Base-by-base conservation (phyloP, 2,329 filamentous ascomycete genomes). In the Hymenotorrendiella dingleyae region DNA sequence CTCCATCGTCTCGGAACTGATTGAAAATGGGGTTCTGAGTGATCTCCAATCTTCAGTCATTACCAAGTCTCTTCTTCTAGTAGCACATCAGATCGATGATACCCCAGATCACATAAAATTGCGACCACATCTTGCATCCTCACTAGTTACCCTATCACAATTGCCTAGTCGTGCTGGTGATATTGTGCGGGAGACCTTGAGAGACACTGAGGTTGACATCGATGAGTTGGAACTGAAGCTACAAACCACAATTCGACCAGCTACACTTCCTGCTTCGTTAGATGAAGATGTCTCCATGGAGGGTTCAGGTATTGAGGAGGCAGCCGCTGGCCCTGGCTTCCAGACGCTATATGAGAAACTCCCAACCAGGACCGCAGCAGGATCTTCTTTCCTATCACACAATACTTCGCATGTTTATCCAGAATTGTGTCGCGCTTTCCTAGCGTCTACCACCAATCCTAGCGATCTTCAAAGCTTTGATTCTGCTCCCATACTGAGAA, bases 211-310 rank as follows among this genome's bases (percentile, higher is more conserved):
- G 10, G 73, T 88, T 46, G 83, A 93, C 55, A 75, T 93, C 33
- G 78, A 87, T 47, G 75, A 80, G 36, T 66, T 93, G 14, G 86
- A 93, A 64, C 74, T 86, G 65, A 83, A 79, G 53, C 70, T 94
- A 16, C 82, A 86, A 42, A 77, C 82, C 7, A 76, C 80, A 8
- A 77, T 90, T 47, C 76, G 82, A 29, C 74, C 75, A 54, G 62
- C 74, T 33, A 61, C 71, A 27, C 63, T 77, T 14, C 67, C 73
- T n/a, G 68, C 70, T 39, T 53, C 67, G 2, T 60, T 67, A 19
- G 67, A 72, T 36, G 72, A 74, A 21, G 74, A 79, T 50, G 64
- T 67, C 7, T 62, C 69, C 12, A 78, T 78, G 70, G 66, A 64
- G 14, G 70, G 70, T 47, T 56, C 55, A 1, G 51, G 61, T 16